Evolutionary conservation across 2,329 filamentous ascomycete species (phyloP), one percentile per base, ranked within the genome.

Genomic region (Dactylellina haptotyla): DNA sequence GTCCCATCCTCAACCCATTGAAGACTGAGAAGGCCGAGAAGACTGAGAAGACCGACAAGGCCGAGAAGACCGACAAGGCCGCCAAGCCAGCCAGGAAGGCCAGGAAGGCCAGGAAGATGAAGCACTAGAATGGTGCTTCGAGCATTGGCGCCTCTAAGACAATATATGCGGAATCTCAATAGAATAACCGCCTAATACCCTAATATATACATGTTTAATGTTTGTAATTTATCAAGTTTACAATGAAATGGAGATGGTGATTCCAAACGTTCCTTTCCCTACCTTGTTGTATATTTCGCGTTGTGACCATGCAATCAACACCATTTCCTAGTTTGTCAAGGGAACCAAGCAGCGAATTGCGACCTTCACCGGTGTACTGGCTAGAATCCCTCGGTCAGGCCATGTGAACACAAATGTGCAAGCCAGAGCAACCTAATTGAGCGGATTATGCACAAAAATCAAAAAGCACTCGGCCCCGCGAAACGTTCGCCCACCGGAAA

Each of bases 401-500:
- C 45, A 37, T 67, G n/a, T 53, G 43, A 59, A 43, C 30, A 34
- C n/a, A 28, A 37, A 12, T 9, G 18, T 46, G n/a, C 41, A 28
- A 57, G 26, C 32, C 23, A 18, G 14, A 20, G 30, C 32, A 61
- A 46, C 18, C 18, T 18, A n/a, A 3, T 20, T 4, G 26, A 45
- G 16, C n/a, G n/a, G 54, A 18, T 9, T 12, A 20, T 25, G 20
- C 5, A 20, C 23, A 23, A 39, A 59, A 46, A 39, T 23, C 16
- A n/a, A 46, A 57, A n/a, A n/a, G n/a, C n/a, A n/a, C n/a, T n/a
- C n/a, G n/a, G n/a, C 64, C 64, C 56, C 64, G 64, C 64, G 46
- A 48, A 53, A 50, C 32, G 37, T 39, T 28, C 48, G 62, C 46
- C 43, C 26, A 56, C 64, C 56, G 64, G 56, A 69, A 69, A 69